Conservation (phyloP, 805 yeast genomes). For the Saccharomycopsis babjevae region DNA sequence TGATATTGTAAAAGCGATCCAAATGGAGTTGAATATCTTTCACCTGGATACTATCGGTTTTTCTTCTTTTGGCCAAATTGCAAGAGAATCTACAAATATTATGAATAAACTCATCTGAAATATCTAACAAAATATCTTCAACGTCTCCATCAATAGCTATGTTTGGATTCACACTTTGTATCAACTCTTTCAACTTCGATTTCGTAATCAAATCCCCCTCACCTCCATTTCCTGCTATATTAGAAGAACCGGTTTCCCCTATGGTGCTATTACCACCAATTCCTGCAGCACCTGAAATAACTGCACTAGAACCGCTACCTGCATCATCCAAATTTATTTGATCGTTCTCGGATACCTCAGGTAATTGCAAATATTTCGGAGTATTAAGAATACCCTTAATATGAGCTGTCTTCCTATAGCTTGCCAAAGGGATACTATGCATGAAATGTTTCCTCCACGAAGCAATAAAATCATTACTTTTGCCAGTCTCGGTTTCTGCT, state of each 20-base stretch:
- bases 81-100: conserved; percentile 92
- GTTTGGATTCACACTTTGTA: conserved; percentile 77
- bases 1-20: conserved; percentile 89
- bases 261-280: neutral
- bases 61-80: conserved; percentile 88
- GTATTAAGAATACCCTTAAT: conserved; percentile 23
- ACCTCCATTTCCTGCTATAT: conserved; percentile 21
- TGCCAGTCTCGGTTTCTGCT: neutral
- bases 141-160: conserved; percentile 91
- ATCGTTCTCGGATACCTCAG: conserved; percentile 23
- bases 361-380: conserved; percentile 21
- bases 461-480: neutral
- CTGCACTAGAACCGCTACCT: neutral
- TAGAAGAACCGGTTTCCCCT: neutral
- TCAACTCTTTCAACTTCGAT: conserved; percentile 80
- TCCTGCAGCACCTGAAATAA: neutral
- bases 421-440: neutral
- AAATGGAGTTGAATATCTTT: conserved; percentile 86
- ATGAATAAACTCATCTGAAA: conserved; percentile 92
- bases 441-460: neutral
- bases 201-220: conserved; percentile 67
- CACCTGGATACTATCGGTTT: conserved; percentile 76
- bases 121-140: conserved; percentile 78
- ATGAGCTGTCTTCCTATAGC: conserved; percentile 17
- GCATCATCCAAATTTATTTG: conserved; percentile 25